Percentiles rank a stretch among this genome's conserved stretches.
Conservation (phyloP, 495 filamentous ascomycete species). For the Amniculicola lignicola region DNA sequence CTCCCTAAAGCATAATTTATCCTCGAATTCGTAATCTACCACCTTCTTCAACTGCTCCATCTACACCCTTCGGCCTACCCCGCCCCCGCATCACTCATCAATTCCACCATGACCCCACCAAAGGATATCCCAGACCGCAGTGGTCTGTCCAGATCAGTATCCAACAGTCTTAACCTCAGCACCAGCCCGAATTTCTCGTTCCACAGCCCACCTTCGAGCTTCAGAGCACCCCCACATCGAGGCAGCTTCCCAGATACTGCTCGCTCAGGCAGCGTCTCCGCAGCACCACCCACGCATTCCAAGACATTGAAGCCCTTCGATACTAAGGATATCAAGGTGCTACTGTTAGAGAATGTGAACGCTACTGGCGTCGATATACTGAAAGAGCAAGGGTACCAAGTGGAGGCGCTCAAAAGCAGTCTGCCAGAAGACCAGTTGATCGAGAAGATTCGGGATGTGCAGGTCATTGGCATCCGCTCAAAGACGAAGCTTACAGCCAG, state of each 20-base stretch:
- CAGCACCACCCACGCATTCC: constrained; percentile 37
- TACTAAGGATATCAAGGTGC: constrained; percentile 90
- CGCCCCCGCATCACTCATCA: constrained; percentile 55
- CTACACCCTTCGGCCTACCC: constrained; percentile 52
- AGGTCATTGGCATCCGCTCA: constrained; percentile 96
- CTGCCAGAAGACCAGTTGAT: constrained; percentile 91
- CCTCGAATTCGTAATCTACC: not conserved
- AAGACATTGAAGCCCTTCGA: constrained; percentile 95
- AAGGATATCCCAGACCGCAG: constrained; percentile 17
- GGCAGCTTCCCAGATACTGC: constrained; percentile 16
- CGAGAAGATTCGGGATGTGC: constrained; percentile 95
- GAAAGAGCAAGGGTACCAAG: constrained; percentile 85
- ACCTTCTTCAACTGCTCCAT: not conserved
- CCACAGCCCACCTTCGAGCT: constrained; percentile 57
- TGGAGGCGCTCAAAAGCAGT: constrained; percentile 85
- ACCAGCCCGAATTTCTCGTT: constrained; percentile 65
- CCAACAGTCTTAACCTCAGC: constrained; percentile 22
- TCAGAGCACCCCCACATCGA: constrained; percentile 28
- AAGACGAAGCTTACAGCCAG: constrained; percentile 91
- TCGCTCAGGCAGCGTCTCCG: not conserved
- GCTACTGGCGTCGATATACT: constrained; percentile 81
- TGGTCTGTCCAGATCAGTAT: constrained; percentile 12
- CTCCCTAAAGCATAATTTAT: no score
- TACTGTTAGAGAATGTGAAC: constrained; percentile 95
- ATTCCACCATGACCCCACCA: constrained; percentile 17